These are phyloP conservation scores for Saturnispora quitensis DNA, from an alignment of 805 yeast genomes.

Conservation along the genomic window DNA sequence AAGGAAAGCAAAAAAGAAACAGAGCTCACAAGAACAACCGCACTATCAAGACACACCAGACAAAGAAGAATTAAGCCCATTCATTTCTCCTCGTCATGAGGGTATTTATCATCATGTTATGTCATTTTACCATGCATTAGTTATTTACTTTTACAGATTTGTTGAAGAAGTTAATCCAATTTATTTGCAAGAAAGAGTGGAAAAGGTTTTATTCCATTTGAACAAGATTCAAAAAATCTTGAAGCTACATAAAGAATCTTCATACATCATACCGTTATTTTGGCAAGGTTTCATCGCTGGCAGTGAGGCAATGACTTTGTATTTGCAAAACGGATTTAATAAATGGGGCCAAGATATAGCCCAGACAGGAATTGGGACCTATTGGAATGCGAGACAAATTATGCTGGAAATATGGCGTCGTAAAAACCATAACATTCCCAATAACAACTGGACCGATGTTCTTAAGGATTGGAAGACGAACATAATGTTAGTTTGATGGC, in stretches of 20 bases:
- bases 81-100: conserved; percentile 49
- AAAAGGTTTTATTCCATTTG: conserved; percentile 51
- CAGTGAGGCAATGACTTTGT: conserved; percentile 56
- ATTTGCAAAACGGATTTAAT: conserved; percentile 56
- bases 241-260: conserved; percentile 37
- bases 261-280: conserved; percentile 60
- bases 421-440: conserved; percentile 45
- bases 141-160: conserved; percentile 62
- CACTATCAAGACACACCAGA: not conserved
- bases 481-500: conserved; percentile 42
- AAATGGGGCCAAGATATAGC: conserved; percentile 65
- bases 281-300: conserved; percentile 92
- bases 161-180: conserved; percentile 46
- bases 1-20: conserved; percentile 10
- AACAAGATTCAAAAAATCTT: conserved; percentile 53
- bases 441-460: conserved; percentile 72
- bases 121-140: conserved; percentile 66
- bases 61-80: conserved; percentile 12
- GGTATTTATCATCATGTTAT: conserved; percentile 72
- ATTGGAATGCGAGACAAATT: conserved; percentile 79
- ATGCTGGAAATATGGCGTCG: conserved; percentile 83
- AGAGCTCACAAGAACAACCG: conserved; percentile 1
- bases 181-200: conserved; percentile 54
- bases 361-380: conserved; percentile 59
- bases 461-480: conserved; percentile 80